A percentile compares a stretch with the other conserved stretches of the same genome.
phyloP scores from a whole-genome alignment of 1,139 yeast species.

The Wickerhamiella pararugosa region DNA sequence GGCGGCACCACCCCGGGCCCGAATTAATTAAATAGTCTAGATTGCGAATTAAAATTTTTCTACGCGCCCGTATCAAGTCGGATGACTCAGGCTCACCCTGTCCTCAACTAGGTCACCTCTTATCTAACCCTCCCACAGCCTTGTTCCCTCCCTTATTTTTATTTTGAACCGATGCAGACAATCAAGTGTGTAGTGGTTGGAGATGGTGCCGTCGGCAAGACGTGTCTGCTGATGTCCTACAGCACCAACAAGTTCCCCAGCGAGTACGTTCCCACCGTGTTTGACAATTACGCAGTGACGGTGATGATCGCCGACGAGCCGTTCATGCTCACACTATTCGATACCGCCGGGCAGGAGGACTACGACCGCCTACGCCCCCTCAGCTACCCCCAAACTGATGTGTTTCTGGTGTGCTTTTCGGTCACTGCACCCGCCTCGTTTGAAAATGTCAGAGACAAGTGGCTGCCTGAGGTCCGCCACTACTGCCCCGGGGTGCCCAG shows the following conservation, averaged over 20 bases:
- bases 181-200: conserved; percentile 94
- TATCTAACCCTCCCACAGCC: neutral
- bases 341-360: conserved; percentile 98
- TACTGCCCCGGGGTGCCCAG: conserved; percentile 98
- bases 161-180: conserved; percentile 44
- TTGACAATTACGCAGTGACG: conserved; percentile 94
- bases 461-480: conserved; percentile 97
- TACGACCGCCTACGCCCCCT: conserved; percentile 93
- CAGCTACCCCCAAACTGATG: conserved; percentile 93
- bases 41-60: neutral
- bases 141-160: conserved; percentile 3
- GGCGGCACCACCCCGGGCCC: neutral
- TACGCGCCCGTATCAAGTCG: neutral
- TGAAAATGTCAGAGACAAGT: conserved; percentile 92
- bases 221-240: conserved; percentile 81
- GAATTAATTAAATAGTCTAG: neutral
- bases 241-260: conserved; percentile 91
- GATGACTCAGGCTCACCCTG: neutral
- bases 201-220: conserved; percentile 90
- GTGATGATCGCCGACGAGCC: conserved; percentile 99
- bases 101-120: neutral
- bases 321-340: conserved; percentile 86
- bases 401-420: conserved; percentile 84
- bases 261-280: conserved; percentile 81
- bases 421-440: conserved; percentile 96